Evolutionary conservation across 306 rosid species (phyloP).

Genomic region (Citrullus mucosospermus): DNA sequence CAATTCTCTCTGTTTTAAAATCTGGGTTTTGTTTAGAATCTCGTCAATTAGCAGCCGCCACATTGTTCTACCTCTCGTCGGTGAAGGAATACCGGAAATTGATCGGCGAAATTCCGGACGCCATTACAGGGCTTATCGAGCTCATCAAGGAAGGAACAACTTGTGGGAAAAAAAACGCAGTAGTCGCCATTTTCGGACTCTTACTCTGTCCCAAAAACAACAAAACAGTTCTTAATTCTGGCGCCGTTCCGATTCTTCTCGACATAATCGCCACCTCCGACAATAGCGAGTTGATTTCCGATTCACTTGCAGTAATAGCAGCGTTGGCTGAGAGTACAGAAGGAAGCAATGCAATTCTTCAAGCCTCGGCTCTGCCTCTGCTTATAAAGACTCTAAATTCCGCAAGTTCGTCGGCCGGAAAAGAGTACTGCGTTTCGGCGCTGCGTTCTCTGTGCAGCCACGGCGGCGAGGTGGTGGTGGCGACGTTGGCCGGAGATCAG

Average conservation of each 20-base stretch:
- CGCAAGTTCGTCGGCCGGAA: conserved; percentile 16
- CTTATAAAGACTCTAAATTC: conserved; percentile 21
- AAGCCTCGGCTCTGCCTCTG: conserved; percentile 18
- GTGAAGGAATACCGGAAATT: conserved; percentile 33
- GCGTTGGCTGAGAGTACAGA: conserved; percentile 42
- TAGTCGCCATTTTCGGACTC: conserved; percentile 62
- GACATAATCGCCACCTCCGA: conserved; percentile 30
- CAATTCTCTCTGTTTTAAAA: conserved; percentile 31
- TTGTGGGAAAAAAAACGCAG: conserved; percentile 60
- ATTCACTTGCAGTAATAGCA: conserved; percentile 49
- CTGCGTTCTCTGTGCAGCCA: conserved; percentile 48
- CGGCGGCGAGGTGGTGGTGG: conserved; percentile 39
- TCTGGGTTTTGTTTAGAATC: conserved; percentile 42
- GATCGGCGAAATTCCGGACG: conserved; percentile 43
- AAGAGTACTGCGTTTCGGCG: conserved; percentile 50
- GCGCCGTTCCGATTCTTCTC: conserved; percentile 33
- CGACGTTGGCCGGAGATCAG: conserved; percentile 30
- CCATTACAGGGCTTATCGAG: conserved; percentile 36
- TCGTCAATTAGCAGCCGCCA: conserved; percentile 55
- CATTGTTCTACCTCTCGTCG: conserved; percentile 53
- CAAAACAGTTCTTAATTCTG: conserved; percentile 30
- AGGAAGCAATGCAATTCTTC: conserved; percentile 31
- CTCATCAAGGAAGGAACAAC: conserved; percentile 47
- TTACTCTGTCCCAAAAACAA: conserved; percentile 36
- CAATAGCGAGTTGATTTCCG: conserved; percentile 30